Evolutionary conservation across 441 rosid genomes (phyloP).

Genomic region (Syzygium malaccense): DNA sequence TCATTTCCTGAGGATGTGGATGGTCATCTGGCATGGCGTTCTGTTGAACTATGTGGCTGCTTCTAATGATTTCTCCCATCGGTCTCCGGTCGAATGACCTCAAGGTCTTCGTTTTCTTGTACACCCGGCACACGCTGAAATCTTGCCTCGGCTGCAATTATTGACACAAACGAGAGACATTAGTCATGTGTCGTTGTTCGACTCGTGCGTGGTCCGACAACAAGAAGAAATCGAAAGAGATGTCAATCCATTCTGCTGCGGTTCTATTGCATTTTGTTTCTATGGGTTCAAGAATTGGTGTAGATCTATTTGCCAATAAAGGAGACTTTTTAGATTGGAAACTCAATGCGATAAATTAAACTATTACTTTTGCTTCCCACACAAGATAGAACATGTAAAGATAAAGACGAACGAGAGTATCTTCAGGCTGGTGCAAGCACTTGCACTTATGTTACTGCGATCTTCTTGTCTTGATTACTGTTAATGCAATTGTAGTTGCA

Average conservation of each 20-base stretch:
- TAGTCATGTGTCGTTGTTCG: too few relatives aligned
- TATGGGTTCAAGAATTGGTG: too few relatives aligned
- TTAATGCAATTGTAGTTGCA: background rate
- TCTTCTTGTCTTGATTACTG: background rate
- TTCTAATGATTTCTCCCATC: background rate
- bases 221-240: background rate
- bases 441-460: background rate
- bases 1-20: background rate
- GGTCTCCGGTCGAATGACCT: conserved; percentile 65
- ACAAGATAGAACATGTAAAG: background rate
- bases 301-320: too few relatives aligned
- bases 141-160: conserved; percentile 26
- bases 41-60: background rate
- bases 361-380: too few relatives aligned
- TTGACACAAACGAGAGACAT: background rate
- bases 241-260: too few relatives aligned
- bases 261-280: too few relatives aligned
- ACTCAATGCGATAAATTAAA: too few relatives aligned
- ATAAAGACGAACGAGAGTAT: background rate
- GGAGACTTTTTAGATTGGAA: too few relatives aligned
- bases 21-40: background rate
- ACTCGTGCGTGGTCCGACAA: too few relatives aligned
- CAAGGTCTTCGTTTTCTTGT: conserved; percentile 26
- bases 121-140: conserved; percentile 41
- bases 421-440: background rate